Base-by-base conservation (phyloP, 768 basidiomycete genomes). In the Asterophora parasitica region DNA sequence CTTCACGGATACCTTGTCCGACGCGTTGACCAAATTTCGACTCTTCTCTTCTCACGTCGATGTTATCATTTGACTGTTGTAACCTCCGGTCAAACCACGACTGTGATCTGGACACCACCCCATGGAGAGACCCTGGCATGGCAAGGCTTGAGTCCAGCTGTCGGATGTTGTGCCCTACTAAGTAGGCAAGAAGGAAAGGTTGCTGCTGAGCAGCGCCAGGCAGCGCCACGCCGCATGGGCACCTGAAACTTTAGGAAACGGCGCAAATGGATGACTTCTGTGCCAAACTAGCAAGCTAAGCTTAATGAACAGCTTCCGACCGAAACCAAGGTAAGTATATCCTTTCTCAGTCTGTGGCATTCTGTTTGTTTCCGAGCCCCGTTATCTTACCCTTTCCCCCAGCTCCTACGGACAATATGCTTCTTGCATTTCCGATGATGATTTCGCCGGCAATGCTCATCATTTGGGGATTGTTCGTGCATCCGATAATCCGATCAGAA, bases 401-500 rank as follows among this genome's bases (percentile, higher is more conserved):
- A 42, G 36, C 20, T 16, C 15, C 42, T 42, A 35, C 45, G 7
- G 37, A 32, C 27, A 38, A 51, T 17, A 12, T 44, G 58, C 50
- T 56, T 60, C 59, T 57, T 50, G 48, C n/a, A n/a, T n/a, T 23
- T 6, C 6, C 23, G 23, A 23, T n/a, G n/a, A n/a, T n/a, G n/a
- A 23, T 56, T 52, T 59, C 36, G 48, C 50, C 49, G 54, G 9
- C 48, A 54, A 61, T 59, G 56, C 53, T 51, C 53, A 49, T 44
- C 50, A 48, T 33, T 49, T 54, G 19, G 42, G 50, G 52, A 53
- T 53, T 19, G 39, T 39, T 44, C 44, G 44, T 30, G 46, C 48
- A 52, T 58, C 46, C 46, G 46, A 56, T 61, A 61, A 60, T 61
- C 63, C 62, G 64, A 65, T 66, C 64, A 63, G 44, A 42, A 57